phyloP scores from a whole-genome alignment of 495 filamentous ascomycete species.

The Trichoderma reesei region DNA sequence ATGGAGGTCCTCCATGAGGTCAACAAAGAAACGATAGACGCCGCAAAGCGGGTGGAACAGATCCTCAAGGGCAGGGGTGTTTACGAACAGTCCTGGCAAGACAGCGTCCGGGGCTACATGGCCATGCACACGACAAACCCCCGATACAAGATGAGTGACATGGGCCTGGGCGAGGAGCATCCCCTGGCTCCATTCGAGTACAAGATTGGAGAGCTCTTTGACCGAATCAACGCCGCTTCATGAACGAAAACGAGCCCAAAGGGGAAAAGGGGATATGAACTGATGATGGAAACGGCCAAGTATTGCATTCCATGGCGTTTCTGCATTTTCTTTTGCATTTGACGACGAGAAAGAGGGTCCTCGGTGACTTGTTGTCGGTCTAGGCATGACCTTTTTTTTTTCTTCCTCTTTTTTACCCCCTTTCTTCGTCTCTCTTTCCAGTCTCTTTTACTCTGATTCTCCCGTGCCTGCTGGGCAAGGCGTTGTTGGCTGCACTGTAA shows the following conservation, averaged over 20 bases:
- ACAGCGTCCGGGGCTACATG: conserved; percentile 7
- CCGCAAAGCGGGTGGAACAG: neutral
- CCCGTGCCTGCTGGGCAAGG: no score
- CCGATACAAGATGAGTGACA: conserved; percentile 9
- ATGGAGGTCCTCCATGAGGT: neutral
- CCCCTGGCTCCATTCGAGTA: conserved; percentile 7
- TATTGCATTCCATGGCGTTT: no score
- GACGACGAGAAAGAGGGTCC: no score
- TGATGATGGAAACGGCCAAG: no score
- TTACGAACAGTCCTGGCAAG: conserved; percentile 2
- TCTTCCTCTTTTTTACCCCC: no score
- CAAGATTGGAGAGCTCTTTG: conserved; percentile 3
- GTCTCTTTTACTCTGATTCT: no score
- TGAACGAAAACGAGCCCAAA: neutral
- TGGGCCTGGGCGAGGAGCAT: conserved; percentile 10
- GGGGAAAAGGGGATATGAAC: no score
- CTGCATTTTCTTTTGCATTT: no score
- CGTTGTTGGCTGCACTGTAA: no score
- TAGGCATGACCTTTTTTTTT: no score
- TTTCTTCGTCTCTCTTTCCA: no score
- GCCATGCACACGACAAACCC: conserved; percentile 10
- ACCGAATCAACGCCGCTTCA: neutral
- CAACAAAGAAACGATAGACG: neutral
- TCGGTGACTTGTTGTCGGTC: no score
- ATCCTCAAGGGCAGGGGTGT: conserved; percentile 4